Conservation (phyloP, 768 basidiomycete genomes). For the Roridomyces roridus region DNA sequence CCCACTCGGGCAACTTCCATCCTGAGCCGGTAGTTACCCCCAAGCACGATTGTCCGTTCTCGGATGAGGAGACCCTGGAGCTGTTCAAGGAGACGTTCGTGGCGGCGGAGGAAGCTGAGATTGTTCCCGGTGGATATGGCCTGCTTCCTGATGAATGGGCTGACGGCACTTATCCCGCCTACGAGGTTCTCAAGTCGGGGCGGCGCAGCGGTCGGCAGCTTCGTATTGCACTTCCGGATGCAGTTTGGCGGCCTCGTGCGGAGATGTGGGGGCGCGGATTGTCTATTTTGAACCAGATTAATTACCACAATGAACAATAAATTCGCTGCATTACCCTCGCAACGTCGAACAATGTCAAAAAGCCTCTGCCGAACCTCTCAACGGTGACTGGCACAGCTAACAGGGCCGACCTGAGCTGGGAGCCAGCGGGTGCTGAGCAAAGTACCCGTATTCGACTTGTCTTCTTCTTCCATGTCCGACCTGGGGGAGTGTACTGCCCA, state of each 20-base stretch:
- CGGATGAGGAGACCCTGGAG: background rate
- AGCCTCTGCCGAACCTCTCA: background rate
- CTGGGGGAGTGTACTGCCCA: conserved; percentile 5
- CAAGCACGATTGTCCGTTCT: conserved; percentile 2
- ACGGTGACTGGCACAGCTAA: background rate
- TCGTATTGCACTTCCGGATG: background rate
- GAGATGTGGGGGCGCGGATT: conserved; percentile 8
- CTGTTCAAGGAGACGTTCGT: background rate
- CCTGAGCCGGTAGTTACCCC: conserved; percentile 11
- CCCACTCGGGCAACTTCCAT: conserved; percentile 6
- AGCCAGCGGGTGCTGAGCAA: too few species aligned
- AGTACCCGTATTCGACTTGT: background rate
- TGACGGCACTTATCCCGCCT: conserved; percentile 3
- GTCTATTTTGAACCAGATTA: background rate
- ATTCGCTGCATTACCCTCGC: background rate
- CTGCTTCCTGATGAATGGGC: conserved; percentile 27
- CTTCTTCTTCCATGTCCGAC: background rate
- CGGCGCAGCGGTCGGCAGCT: background rate
- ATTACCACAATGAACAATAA: background rate
- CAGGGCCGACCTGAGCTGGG: background rate
- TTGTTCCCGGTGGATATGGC: conserved; percentile 20
- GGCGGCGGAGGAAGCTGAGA: background rate
- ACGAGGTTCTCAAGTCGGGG: conserved; percentile 14
- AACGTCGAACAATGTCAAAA: background rate
- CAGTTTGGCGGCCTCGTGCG: conserved; percentile 2